Base-by-base conservation (phyloP, 352 stramenopile genomes). In the Elongisporangium undulatum region DNA sequence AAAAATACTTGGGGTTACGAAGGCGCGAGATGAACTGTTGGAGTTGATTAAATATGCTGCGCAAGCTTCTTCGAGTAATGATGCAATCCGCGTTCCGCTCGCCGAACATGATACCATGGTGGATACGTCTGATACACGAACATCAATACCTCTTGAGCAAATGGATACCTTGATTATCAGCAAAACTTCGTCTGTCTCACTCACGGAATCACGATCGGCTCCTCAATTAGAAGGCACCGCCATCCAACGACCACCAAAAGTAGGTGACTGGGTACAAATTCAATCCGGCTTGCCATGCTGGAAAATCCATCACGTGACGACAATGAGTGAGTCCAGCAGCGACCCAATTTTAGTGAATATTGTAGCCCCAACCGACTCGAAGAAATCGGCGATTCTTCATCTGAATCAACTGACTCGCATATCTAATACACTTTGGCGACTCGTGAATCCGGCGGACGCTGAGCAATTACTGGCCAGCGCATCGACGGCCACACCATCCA, bases 381-480 rank as follows among this genome's bases (percentile, higher is more conserved):
- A 41, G 8, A 41, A 41, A 41, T 6, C 29, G 29, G 29, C 29
- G 9, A 41, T 41, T 41, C 29, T 41, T 41, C 29, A 9, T 15
- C 13, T 41, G 9, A 41, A 75, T 24, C 63, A 74, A 17, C 53
- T 88, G 21, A 59, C 41, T 1, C 53, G 71, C n/a, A 23, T 79
- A 21, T 86, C 78, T 9, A 78, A 45, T 16, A 76, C 50, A 17
- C 52, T 80, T 26, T 88, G 76, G 76, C 63, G 72, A 49, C 49
- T 78, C 9, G 67, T 41, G 29, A 41, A 15, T 41, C 29, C 29
- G 9, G 5, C 13, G 8, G 29, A 41, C 9, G 29, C 8, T 41
- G 29, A 41, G 5, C 29, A 15, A 9, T 41, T 41, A 41, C 8
- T 41, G 29, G 13, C 29, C 4, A 41, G 29, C 29, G 29, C 9